These are phyloP conservation scores for Prototheca cutis DNA, from an alignment of 163 green algal genomes.

Conservation along the genomic window DNA sequence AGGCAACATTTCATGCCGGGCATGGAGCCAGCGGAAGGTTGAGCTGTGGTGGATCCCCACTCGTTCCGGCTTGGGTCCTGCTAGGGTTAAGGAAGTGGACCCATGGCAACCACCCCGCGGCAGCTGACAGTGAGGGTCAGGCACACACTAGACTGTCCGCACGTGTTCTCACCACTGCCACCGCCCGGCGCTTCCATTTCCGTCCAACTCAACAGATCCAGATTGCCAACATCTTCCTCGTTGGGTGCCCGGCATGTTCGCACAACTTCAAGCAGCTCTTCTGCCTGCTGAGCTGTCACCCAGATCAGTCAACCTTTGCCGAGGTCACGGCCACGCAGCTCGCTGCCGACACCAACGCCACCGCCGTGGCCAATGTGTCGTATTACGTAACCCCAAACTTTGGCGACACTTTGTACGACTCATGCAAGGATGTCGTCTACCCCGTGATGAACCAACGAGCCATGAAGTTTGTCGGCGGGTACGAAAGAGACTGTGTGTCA, in stretches of 20 bases:
- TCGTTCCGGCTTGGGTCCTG: too few species aligned
- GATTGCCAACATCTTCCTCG: constrained; percentile 64
- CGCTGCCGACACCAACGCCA: constrained; percentile 39
- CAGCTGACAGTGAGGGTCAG: too few species aligned
- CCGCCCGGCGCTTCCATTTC: too few species aligned
- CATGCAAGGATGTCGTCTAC: constrained; percentile 86
- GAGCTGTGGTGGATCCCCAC: too few species aligned
- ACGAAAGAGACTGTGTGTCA: neutral
- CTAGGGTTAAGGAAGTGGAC: too few species aligned
- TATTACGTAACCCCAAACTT: constrained; percentile 49
- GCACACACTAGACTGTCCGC: too few species aligned
- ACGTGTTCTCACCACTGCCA: too few species aligned
- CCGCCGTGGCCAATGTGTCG: constrained; percentile 35
- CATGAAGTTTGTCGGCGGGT: constrained; percentile 80
- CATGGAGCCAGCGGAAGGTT: constrained; percentile 1
- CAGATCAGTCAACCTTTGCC: constrained; percentile 66
- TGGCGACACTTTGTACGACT: constrained; percentile 53
- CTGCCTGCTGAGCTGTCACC: constrained; percentile 67
- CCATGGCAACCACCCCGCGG: too few species aligned
- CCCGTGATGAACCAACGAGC: constrained; percentile 64
- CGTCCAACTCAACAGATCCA: too few species aligned
- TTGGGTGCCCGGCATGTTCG: constrained; percentile 81
- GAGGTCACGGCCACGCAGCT: constrained; percentile 64
- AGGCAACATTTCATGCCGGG: too few species aligned
- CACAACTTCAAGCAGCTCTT: constrained; percentile 92